Base-by-base conservation (phyloP, 1,284 basidiomycete species). In the Wolfiporia cocos region DNA sequence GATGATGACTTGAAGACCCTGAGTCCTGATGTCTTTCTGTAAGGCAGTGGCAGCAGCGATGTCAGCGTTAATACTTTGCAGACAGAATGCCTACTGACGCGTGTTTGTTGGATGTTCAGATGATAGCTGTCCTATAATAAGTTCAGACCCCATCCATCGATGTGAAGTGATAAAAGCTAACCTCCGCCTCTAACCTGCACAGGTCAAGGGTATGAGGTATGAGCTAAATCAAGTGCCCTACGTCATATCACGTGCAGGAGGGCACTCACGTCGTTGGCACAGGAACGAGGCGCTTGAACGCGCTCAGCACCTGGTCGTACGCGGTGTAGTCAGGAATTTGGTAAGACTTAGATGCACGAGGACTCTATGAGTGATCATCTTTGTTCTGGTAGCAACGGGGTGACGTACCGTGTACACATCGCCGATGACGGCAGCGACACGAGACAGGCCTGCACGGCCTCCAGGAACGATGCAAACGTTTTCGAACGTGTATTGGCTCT, bases 401-500 rank as follows among this genome's bases (percentile, higher is more conserved):
- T 9, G 11, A 62, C 74, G 45, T 53, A 83, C 81, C 31, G 77
- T 83, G 49, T 85, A 90, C 38, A 91, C 87, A 57, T 90, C 84
- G 28, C 87, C 84, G 43, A 96, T 79, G 39, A 95, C 92, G 14
- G 90, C 87, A 15, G 91, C 91, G n/a, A 96, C 75, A 46, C 93
- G 81, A 14, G 88, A 87, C 51, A 97, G 73, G 11, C 92, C 92
- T 2, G 92, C 73, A 34, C 92, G 81, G 6, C 92, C 93, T 40
- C 92, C 92, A 20, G 92, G 92, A 5, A 92, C 90, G 52, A 92
- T 91, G 57, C 90, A 92, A 10, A 89, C 83, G 58, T 96, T 96
- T 65, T 92, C 90, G 51, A 76, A 83, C 1, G 90, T 93, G 62
- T 96, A 96, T 54, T 93, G 74, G 51, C 84, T 90, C 5, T 62